Evolutionary conservation across 371 early-diverging fungal species (phyloP).

Genomic region (Rhizomucor pusillus): DNA sequence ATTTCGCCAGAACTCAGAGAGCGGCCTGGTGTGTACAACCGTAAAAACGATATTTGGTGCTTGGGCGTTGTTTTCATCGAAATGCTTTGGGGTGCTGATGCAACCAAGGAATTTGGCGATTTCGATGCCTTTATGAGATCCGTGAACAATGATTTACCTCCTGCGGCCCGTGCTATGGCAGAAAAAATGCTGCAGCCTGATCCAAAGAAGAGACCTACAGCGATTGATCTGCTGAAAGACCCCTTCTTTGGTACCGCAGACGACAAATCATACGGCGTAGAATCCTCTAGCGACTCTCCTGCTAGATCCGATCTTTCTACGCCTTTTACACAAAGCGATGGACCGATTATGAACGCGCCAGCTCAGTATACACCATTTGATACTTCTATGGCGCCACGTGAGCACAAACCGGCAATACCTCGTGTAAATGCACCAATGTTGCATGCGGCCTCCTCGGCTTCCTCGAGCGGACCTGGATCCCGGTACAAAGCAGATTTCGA

Average conservation of each 20-base stretch:
- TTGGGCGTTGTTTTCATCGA: conserved; percentile 69
- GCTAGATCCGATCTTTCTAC: not conserved
- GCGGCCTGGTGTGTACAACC: conserved; percentile 53
- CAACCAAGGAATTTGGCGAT: conserved; percentile 51
- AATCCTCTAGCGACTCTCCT: not conserved
- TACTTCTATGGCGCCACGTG: conserved; percentile 6
- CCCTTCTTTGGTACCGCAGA: conserved; percentile 45
- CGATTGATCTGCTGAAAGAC: conserved; percentile 67
- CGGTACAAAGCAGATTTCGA: conserved; percentile 89
- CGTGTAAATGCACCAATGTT: not conserved
- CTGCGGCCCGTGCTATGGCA: conserved; percentile 46
- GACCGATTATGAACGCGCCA: not conserved
- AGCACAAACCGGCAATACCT: not conserved
- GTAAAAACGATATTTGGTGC: conserved; percentile 81
- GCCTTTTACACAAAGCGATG: not conserved
- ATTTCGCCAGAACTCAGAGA: conserved; percentile 59
- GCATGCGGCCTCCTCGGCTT: not conserved
- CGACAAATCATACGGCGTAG: not conserved
- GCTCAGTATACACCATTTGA: conserved; percentile 3
- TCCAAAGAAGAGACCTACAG: conserved; percentile 64
- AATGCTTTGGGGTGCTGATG: conserved; percentile 71
- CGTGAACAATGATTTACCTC: conserved; percentile 44
- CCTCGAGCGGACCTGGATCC: conserved; percentile 30
- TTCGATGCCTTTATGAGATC: conserved; percentile 56
- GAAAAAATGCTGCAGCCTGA: conserved; percentile 59